Conservation (phyloP, 257 asterid species). For the Prunella vulgaris region DNA sequence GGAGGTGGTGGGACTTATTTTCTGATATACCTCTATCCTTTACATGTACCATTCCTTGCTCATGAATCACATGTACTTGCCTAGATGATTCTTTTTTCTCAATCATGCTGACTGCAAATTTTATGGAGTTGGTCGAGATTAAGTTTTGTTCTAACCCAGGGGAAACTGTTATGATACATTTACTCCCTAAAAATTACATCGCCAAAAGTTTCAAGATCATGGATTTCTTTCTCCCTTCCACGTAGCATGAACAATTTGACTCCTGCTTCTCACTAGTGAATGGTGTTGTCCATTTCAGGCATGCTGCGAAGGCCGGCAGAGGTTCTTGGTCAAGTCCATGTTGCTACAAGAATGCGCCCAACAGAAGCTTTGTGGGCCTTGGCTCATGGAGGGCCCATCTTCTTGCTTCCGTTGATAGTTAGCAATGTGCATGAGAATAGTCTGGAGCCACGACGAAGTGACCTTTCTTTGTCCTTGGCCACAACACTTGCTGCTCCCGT, state of each 20-base stretch:
- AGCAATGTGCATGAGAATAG: slow-evolving; percentile 75
- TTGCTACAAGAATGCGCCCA: slow-evolving; percentile 91
- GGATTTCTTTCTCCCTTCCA: slow-evolving; percentile 15
- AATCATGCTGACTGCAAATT: slow-evolving; percentile 15
- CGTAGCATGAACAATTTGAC: slow-evolving; percentile 15
- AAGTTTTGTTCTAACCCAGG: slow-evolving; percentile 3
- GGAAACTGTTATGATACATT: slow-evolving; percentile 1
- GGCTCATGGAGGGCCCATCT: slow-evolving; percentile 94
- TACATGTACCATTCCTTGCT: slow-evolving; percentile 10
- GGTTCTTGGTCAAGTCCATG: slow-evolving; percentile 99
- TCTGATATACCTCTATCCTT: slow-evolving; percentile 1
- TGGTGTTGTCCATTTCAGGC: slow-evolving; percentile 48
- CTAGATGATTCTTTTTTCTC: slow-evolving; percentile 5
- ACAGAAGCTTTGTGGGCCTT: slow-evolving; percentile 93
- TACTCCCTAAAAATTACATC: background rate
- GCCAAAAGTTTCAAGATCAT: slow-evolving; percentile 1
- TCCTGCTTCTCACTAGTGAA: slow-evolving; percentile 18
- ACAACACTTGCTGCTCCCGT: slow-evolving; percentile 90
- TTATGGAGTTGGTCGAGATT: slow-evolving; percentile 3
- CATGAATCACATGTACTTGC: slow-evolving; percentile 13
- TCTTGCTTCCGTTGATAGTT: slow-evolving; percentile 86
- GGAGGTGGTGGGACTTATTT: background rate
- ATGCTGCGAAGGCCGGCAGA: slow-evolving; percentile 92
- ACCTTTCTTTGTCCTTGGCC: slow-evolving; percentile 62
- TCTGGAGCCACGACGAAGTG: slow-evolving; percentile 78